Conservation (phyloP, 2,329 filamentous ascomycete genomes). For the Colletotrichum simmondsii region DNA sequence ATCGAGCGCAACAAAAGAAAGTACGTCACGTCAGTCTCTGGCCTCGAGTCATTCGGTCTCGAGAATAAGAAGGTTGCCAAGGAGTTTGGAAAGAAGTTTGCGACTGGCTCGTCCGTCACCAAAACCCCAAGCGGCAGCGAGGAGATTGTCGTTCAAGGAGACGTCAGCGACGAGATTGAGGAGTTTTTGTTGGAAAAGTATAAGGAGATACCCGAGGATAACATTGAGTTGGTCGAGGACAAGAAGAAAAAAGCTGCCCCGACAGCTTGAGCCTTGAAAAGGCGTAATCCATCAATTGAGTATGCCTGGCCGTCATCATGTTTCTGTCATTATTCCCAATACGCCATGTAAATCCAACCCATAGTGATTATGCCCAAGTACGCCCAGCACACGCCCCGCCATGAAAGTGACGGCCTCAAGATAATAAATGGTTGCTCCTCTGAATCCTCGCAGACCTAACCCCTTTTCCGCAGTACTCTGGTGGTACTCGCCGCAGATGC, state of each 20-base stretch:
- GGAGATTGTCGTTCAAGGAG: conserved; percentile 97
- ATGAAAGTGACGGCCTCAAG: background rate
- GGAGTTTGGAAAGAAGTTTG: conserved; percentile 98
- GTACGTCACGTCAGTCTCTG: conserved; percentile 91
- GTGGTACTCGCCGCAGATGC: conserved; percentile 57
- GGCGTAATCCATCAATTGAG: conserved; percentile 17
- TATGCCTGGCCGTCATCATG: conserved; percentile 18
- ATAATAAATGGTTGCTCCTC: background rate
- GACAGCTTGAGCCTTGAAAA: conserved; percentile 1
- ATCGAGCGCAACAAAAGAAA: conserved; percentile 99
- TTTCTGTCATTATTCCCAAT: conserved; percentile 24
- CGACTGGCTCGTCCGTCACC: conserved; percentile 91
- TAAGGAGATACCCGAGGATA: conserved; percentile 90
- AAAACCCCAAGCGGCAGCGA: conserved; percentile 88
- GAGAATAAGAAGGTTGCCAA: conserved; percentile 97
- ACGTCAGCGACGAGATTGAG: conserved; percentile 93
- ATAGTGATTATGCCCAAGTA: background rate
- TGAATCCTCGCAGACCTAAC: conserved; percentile 38
- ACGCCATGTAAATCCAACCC: background rate
- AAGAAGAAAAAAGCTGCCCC: conserved; percentile 79
- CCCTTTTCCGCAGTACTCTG: conserved; percentile 67
- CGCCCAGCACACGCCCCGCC: conserved; percentile 1
- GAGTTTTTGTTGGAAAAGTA: conserved; percentile 93
- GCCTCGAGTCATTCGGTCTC: conserved; percentile 88
- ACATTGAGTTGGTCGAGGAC: conserved; percentile 94